phyloP scores from a whole-genome alignment of 495 filamentous ascomycete species.

The Penicillium cosmopolitanum region DNA sequence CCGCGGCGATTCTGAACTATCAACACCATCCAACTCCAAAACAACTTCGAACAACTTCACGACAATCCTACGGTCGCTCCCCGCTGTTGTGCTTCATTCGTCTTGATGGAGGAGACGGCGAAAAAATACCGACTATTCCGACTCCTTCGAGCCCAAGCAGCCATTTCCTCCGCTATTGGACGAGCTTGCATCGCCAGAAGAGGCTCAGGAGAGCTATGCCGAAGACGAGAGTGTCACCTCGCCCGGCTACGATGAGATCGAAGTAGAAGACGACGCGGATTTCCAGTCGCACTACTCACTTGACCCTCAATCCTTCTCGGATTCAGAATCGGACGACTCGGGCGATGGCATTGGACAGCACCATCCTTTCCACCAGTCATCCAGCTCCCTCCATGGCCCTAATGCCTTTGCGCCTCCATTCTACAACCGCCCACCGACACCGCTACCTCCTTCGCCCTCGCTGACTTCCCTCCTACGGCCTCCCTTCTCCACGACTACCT shows the following conservation, averaged over 20 bases:
- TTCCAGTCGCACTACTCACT: slow-evolving; percentile 53
- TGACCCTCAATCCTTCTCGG: slow-evolving; percentile 45
- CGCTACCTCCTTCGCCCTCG: slow-evolving; percentile 89
- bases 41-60: too few species aligned
- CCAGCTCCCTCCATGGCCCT: slow-evolving; percentile 46
- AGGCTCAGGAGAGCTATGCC: slow-evolving; percentile 29
- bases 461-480: slow-evolving; percentile 92
- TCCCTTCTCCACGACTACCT: slow-evolving; percentile 68
- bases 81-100: neutral
- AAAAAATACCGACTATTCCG: slow-evolving; percentile 15
- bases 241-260: slow-evolving; percentile 34
- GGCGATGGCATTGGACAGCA: slow-evolving; percentile 40
- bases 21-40: too few species aligned
- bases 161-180: slow-evolving; percentile 46
- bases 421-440: slow-evolving; percentile 86
- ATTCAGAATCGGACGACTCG: slow-evolving; percentile 45
- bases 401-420: slow-evolving; percentile 82
- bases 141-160: slow-evolving; percentile 40
- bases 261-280: slow-evolving; percentile 48
- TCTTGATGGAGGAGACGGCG: slow-evolving; percentile 13
- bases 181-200: slow-evolving; percentile 32
- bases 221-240: slow-evolving; percentile 37
- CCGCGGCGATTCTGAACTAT: too few species aligned
- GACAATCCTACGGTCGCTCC: neutral
- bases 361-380: slow-evolving; percentile 47